Evolutionary conservation across 495 filamentous ascomycete genomes (phyloP), one percentile per base, ranked within the genome.

Genomic region (Parathielavia hyrcaniae): DNA sequence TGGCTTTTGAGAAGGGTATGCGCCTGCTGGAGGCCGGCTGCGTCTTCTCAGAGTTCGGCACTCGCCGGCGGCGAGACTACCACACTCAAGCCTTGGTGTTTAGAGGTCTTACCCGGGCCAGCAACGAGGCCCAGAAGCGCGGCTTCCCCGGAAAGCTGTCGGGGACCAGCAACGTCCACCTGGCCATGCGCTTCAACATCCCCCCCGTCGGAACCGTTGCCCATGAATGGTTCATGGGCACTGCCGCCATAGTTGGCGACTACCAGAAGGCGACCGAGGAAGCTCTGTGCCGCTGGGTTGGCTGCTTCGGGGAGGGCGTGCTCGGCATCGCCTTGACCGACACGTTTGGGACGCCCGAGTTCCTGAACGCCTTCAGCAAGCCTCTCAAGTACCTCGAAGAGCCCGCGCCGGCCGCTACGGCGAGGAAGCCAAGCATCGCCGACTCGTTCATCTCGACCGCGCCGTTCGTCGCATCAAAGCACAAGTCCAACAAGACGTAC

Each of bases 141-240:
- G 86, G 85, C 2, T 77, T 81, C 63, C 67, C 74, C 7, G 93
- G 93, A 1, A 83, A 82, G 59, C 78, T 97, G 49, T 83, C 83
- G 1, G 93, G 93, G 0, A 96, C 93, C 1, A 96, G 91, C 70
- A 98, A 98, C 67, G 95, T 97, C 20, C 93, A 98, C 67, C 87
- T 97, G 59, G 93, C 93, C 17, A 95, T 95, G 88, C 88, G 89
- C 67, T 89, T 92, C 69, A 82, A 81, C 20, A 80, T 93, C 30
- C 73, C 81, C 9, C 88, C 92, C 0, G 83, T 98, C 19, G 93
- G 93, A 16, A 98, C 93, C 3, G 91, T 98, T 1, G 93, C 95
- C 0, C 93, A 98, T 61, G 93, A 98, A 73, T 98, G 95, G 95
- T 97, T 96, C 74, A 98, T 98, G 93, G 89, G 89, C 41, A 89